Percentiles rank a stretch among this genome's conserved stretches.
These are phyloP conservation scores for Coleophoma eucalyptorum DNA, from an alignment of 2,329 filamentous ascomycete species.

Conservation along the genomic window DNA sequence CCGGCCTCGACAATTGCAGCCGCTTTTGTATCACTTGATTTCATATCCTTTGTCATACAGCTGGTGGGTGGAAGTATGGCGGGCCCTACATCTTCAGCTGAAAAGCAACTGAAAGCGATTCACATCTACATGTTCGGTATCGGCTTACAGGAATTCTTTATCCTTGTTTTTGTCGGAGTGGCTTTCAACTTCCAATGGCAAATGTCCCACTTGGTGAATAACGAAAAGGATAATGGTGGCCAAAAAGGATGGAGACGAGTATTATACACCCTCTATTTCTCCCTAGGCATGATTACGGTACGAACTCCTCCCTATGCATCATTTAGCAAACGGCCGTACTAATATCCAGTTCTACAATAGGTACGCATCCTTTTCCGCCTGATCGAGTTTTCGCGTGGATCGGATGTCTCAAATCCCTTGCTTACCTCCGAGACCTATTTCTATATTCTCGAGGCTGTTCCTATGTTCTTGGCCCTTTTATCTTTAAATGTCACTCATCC, in stretches of 20 bases:
- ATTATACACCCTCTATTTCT: constrained; percentile 11
- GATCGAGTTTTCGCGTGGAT: constrained; percentile 46
- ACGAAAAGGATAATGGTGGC: constrained; percentile 5
- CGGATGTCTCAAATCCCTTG: constrained; percentile 32
- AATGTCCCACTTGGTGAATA: background rate
- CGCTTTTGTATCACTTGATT: constrained; percentile 34
- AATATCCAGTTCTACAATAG: constrained; percentile 22
- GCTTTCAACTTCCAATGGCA: constrained; percentile 11
- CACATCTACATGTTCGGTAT: constrained; percentile 21
- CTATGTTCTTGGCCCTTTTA: constrained; percentile 8
- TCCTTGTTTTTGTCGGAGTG: constrained; percentile 14
- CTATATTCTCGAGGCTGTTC: constrained; percentile 38
- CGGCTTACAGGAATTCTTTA: constrained; percentile 18
- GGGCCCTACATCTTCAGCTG: constrained; percentile 1
- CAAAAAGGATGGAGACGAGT: constrained; percentile 1
- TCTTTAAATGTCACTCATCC: constrained; percentile 9
- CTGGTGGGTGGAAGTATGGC: constrained; percentile 10
- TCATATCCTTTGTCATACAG: constrained; percentile 28
- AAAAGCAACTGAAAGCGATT: constrained; percentile 6
- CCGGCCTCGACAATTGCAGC: constrained; percentile 7
- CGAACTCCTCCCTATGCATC: background rate
- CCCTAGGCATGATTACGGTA: constrained; percentile 15
- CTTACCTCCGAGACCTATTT: constrained; percentile 47
- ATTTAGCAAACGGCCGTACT: background rate
- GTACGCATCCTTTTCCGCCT: constrained; percentile 58